phyloP scores from a whole-genome alignment of 495 filamentous ascomycete genomes.

The Podospora conica region DNA sequence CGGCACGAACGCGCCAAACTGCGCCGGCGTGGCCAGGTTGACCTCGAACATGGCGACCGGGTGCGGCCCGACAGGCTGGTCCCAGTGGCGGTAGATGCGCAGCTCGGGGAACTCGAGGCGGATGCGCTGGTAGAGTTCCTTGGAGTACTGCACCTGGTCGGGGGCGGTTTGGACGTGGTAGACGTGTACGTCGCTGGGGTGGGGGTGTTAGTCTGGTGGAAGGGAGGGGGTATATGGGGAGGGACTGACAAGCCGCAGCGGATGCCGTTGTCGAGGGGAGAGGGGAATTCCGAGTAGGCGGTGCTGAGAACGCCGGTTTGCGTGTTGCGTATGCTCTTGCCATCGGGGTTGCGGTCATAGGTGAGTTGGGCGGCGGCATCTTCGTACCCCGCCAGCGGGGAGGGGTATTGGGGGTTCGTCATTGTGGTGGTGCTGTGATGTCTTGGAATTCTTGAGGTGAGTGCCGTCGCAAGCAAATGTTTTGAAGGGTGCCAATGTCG shows the following conservation, averaged over 20 bases:
- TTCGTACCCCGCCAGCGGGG: constrained; percentile 63
- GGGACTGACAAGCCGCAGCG: constrained; percentile 52
- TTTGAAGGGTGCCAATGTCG: not conserved
- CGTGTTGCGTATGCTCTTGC: constrained; percentile 59
- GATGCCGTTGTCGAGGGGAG: constrained; percentile 55
- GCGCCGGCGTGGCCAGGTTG: constrained; percentile 74
- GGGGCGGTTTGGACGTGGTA: constrained; percentile 67
- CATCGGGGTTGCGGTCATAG: constrained; percentile 56
- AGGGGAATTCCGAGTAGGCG: constrained; percentile 58
- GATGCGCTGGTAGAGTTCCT: constrained; percentile 70
- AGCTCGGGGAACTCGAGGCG: constrained; percentile 83
- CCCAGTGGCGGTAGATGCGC: constrained; percentile 71
- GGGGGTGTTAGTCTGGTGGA: not conserved
- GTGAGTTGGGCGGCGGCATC: constrained; percentile 50
- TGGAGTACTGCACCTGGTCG: constrained; percentile 57
- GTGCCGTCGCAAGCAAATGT: not conserved
- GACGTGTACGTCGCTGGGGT: constrained; percentile 64
- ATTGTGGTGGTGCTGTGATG: not conserved
- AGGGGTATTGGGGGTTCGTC: constrained; percentile 45
- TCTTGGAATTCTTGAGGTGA: not conserved
- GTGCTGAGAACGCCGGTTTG: constrained; percentile 50
- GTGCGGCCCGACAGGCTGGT: constrained; percentile 75
- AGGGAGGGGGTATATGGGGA: not conserved
- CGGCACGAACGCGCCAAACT: constrained; percentile 81
- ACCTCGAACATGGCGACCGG: constrained; percentile 89